Evolutionary conservation across 441 rosid species (phyloP), one percentile per base, ranked within the genome.

Genomic region (Bruguiera hainesii): DNA sequence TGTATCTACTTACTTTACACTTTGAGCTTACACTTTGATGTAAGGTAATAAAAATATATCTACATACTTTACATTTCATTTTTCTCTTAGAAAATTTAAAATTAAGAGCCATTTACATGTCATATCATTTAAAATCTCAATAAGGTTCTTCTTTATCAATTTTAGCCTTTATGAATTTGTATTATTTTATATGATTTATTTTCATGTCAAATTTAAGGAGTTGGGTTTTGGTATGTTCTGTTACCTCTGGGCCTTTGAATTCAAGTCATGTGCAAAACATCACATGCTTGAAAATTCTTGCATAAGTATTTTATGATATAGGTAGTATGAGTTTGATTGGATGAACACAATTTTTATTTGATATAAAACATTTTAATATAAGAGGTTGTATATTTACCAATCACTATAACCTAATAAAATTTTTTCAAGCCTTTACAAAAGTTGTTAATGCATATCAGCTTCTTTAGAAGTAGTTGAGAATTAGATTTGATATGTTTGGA

Each of bases 381-480:
- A 57, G 55, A 33, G 20, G 39, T 49, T 28, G 19, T 46, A 18
- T 51, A 28, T 63, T 51, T 29, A 51, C 4, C 35, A 6, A 19
- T 76, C 73, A 20, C 53, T 48, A n/a, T 61, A 6, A 20, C 26
- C 42, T 70, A 56, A 53, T 63, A 55, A 63, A 68, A 64, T 48
- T 64, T 71, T 81, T 63, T 42, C 83, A 87, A 87, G 89, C 79
- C 71, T 73, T 77, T 61, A 53, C 69, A 60, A 82, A 85, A 78
- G 79, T 80, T 62, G 80, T 87, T 70, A 89, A 88, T 64, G 96
- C 88, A 58, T 83, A 92, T 73, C 93, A 81, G 69, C 81, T 88
- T 81, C 81, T 89, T 39, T 88, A 85, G 37, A 91, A 89, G 58
- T 89, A 82, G 48, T 79, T 89, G 35, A 75, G 71, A 66, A 72